Conservation (phyloP, 2,329 filamentous ascomycete genomes). For the Talaromyces sp. region DNA sequence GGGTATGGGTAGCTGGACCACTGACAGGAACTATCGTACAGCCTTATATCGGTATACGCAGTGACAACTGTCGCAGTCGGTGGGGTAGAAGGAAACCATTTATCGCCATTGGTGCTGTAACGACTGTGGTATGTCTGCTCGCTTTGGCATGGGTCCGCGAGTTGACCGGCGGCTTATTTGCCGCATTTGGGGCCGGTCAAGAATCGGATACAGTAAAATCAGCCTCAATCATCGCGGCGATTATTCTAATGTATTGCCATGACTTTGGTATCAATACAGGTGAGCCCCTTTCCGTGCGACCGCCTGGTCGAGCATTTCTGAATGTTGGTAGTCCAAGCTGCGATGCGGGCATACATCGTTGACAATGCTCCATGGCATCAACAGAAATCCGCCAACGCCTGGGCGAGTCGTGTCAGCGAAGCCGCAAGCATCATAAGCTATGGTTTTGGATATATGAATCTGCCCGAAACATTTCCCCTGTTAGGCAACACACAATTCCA, state of each 20-base stretch:
- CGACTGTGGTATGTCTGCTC: constrained; percentile 66
- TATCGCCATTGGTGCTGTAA: constrained; percentile 66
- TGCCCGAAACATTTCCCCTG: constrained; percentile 71
- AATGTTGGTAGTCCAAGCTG: constrained; percentile 67
- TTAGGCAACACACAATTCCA: constrained; percentile 89
- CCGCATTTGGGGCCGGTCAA: constrained; percentile 65
- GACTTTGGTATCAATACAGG: constrained; percentile 89
- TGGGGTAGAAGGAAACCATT: constrained; percentile 81
- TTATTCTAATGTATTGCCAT: constrained; percentile 80
- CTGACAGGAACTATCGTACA: constrained; percentile 74
- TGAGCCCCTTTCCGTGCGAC: not conserved
- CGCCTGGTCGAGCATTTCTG: no score
- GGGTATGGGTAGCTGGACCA: constrained; percentile 84
- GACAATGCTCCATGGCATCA: constrained; percentile 90
- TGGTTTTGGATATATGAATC: constrained; percentile 76
- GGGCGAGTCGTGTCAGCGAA: constrained; percentile 82
- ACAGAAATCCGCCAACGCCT: constrained; percentile 88
- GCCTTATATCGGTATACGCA: constrained; percentile 76
- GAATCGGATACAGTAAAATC: constrained; percentile 62
- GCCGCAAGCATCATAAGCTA: constrained; percentile 90
- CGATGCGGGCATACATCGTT: constrained; percentile 85
- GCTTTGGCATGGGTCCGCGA: constrained; percentile 71
- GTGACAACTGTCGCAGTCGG: constrained; percentile 68
- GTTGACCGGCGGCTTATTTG: constrained; percentile 63
- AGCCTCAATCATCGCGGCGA: constrained; percentile 70